phyloP scores from a whole-genome alignment of 495 filamentous ascomycete genomes.

The Trichoderma orchidacearum region DNA sequence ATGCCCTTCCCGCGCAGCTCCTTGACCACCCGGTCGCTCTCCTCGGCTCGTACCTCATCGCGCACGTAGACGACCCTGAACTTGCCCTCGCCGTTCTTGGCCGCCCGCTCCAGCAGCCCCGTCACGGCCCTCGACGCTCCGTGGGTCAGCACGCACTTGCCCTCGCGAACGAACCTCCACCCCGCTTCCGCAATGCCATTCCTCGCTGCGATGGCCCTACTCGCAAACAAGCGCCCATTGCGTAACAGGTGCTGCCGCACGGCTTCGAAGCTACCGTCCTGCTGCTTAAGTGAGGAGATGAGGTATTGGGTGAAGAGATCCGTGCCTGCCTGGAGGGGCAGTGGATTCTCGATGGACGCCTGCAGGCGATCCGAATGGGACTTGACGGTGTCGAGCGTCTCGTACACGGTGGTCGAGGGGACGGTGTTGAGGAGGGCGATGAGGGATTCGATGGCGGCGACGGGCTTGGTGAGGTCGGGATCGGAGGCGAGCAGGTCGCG shows the following conservation, averaged over 20 bases:
- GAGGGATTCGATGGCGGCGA: conserved; percentile 88
- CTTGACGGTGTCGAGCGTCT: conserved; percentile 76
- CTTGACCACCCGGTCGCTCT: conserved; percentile 35
- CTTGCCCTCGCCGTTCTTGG: conserved; percentile 47
- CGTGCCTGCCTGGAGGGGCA: conserved; percentile 83
- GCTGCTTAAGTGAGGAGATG: conserved; percentile 42
- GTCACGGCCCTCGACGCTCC: conserved; percentile 77
- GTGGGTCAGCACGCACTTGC: conserved; percentile 70
- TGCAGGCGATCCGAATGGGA: conserved; percentile 62
- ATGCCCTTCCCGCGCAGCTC: conserved; percentile 54
- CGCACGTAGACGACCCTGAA: conserved; percentile 81
- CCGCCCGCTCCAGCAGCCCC: conserved; percentile 58
- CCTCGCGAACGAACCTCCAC: conserved; percentile 60
- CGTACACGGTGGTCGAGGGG: conserved; percentile 72
- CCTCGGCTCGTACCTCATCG: conserved; percentile 30
- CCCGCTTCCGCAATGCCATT: conserved; percentile 71
- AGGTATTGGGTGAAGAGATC: conserved; percentile 94
- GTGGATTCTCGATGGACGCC: conserved; percentile 64
- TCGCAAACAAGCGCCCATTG: conserved; percentile 74
- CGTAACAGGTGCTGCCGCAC: conserved; percentile 69
- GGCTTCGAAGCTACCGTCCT: conserved; percentile 54
- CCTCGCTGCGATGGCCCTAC: conserved; percentile 72
- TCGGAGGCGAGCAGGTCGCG: conserved; percentile 42
- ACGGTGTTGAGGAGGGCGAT: conserved; percentile 68
- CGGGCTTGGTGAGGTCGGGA: conserved; percentile 82